These are phyloP conservation scores for Backusella tarrabulga DNA, from an alignment of 192 early-diverging fungal genomes.

Conservation along the genomic window DNA sequence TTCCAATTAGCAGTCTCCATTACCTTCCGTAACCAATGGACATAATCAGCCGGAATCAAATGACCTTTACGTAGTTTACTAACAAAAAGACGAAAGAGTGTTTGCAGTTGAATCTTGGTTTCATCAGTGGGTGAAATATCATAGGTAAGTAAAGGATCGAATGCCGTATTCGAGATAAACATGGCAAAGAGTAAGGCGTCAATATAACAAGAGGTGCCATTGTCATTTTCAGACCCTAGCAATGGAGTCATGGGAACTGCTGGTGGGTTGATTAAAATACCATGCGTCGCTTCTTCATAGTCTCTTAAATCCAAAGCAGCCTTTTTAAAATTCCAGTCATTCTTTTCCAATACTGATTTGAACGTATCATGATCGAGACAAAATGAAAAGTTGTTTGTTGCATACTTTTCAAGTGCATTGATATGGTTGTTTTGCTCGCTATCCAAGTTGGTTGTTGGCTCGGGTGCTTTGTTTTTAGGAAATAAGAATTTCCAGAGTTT, in stretches of 20 bases:
- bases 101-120: conserved; percentile 43
- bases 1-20: conserved; percentile 54
- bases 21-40: conserved; percentile 51
- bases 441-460: neutral
- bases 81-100: conserved; percentile 52
- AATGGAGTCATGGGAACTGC: neutral
- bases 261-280: conserved; percentile 22
- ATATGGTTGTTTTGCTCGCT: conserved; percentile 6
- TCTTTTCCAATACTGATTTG: conserved; percentile 27
- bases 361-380: neutral
- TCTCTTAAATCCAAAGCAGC: conserved; percentile 23
- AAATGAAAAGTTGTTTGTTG: conserved; percentile 2
- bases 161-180: conserved; percentile 58
- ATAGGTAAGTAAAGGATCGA: conserved; percentile 49
- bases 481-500: conserved; percentile 5
- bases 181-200: conserved; percentile 64
- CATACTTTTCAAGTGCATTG: neutral
- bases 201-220: conserved; percentile 66
- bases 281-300: conserved; percentile 36
- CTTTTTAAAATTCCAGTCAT: conserved; percentile 33
- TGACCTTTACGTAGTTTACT: conserved; percentile 63
- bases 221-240: conserved; percentile 60
- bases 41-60: conserved; percentile 46
- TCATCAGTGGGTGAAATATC: conserved; percentile 25
- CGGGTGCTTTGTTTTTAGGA: neutral